These are phyloP conservation scores for Papiliotrema nemorosa DNA, from an alignment of 1,284 basidiomycete genomes.

Conservation along the genomic window DNA sequence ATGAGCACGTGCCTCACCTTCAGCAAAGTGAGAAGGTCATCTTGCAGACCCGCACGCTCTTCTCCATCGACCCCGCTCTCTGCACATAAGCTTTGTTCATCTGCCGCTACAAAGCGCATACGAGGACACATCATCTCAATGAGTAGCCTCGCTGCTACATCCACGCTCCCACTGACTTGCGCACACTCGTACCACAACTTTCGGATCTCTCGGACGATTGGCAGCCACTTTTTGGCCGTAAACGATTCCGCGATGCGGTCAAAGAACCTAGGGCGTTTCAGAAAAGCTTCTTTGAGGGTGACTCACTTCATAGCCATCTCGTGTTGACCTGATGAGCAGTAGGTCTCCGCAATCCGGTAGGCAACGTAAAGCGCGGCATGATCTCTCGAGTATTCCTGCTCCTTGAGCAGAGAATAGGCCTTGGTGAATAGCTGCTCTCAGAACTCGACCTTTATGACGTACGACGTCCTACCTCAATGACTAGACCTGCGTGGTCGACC, in stretches of 20 bases:
- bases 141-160: slow-evolving; percentile 65
- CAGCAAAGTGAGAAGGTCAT: slow-evolving; percentile 65
- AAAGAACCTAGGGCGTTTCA: slow-evolving; percentile 62
- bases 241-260: slow-evolving; percentile 82
- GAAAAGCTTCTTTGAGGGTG: neutral
- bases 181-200: slow-evolving; percentile 75
- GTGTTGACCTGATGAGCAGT: slow-evolving; percentile 58
- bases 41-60: slow-evolving; percentile 48
- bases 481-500: slow-evolving; percentile 74
- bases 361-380: slow-evolving; percentile 80
- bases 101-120: too few relatives aligned
- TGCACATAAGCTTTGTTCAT: too few relatives aligned
- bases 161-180: slow-evolving; percentile 67
- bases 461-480: slow-evolving; percentile 63
- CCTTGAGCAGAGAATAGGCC: slow-evolving; percentile 84
- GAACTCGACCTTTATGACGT: slow-evolving; percentile 1
- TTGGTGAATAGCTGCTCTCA: slow-evolving; percentile 72
- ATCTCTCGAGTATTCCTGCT: slow-evolving; percentile 53
- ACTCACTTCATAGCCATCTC: slow-evolving; percentile 73
- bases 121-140: slow-evolving; percentile 76
- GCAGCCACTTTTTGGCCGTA: slow-evolving; percentile 70
- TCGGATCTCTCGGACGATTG: slow-evolving; percentile 67
- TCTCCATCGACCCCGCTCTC: slow-evolving; percentile 28
- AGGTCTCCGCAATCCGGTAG: slow-evolving; percentile 77
- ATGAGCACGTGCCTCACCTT: slow-evolving; percentile 52